Evolutionary conservation across 2,329 filamentous ascomycete species (phyloP), one percentile per base, ranked within the genome.

Genomic region (Exophiala viscosa): DNA sequence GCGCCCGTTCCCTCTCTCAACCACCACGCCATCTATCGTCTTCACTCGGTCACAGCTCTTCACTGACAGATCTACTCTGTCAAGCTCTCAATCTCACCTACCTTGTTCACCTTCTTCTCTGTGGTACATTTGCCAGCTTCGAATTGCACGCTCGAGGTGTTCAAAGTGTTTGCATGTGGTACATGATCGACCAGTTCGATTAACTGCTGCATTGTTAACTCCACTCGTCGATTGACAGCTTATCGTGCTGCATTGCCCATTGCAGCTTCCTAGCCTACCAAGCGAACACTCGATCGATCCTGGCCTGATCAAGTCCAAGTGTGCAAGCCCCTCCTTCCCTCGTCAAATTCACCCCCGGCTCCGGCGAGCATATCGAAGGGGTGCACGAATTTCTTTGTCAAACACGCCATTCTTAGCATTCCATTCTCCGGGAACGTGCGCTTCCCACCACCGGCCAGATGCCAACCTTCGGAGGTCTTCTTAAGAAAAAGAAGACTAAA

Each of bases 401-500:
- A 54, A 39, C 40, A 42, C 36, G 23, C 45, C 45, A 46, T 55
- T 54, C 40, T 54, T 58, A 48, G 43, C 44, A 55, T 59, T 55
- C 53, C 50, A 54, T 32, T 38, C 44, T 20, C 14, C 35, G 45
- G 58, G 58, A 57, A 58, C 50, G 53, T 55, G 58, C 58, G 54
- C 58, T 55, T 54, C 54, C 53, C 50, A 45, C 44, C 50, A 42
- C 34, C 48, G 46, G 48, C 53, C 50, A 54, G 73, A 97, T 99
- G 93, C 93, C 91, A 85, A 88, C 83, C 73, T 83, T 96, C 79
- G 90, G 90, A 73, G 71, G 70, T 48, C 90, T 96, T 70, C 84
- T 97, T 70, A 96, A 96, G 83, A 97, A 96, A 83, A 96, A 95
- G 82, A 86, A 90, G 83, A 95, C 90, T 76, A 95, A 90, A 83